Evolutionary conservation across 441 rosid genomes (phyloP).

Genomic region (Syzygium syzygioides): DNA sequence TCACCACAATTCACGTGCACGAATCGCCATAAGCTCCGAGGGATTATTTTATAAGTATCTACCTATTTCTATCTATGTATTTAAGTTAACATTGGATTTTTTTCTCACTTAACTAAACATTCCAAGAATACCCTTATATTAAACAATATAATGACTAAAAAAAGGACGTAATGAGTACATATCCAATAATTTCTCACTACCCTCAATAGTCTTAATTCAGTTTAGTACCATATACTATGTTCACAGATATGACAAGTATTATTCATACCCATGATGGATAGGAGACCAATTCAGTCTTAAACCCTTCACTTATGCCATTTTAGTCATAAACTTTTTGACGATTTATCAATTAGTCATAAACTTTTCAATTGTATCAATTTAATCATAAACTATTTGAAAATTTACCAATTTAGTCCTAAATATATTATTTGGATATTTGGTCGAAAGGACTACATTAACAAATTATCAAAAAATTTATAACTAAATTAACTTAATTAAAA

Average conservation of each 20-base stretch:
- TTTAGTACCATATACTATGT: background rate
- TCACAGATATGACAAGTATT: background rate
- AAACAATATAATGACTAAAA: background rate
- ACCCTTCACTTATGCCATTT: too few relatives aligned
- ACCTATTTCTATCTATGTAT: background rate
- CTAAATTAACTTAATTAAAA: too few relatives aligned
- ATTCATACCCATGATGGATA: background rate
- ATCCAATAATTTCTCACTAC: background rate
- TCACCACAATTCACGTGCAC: background rate
- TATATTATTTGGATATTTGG: too few relatives aligned
- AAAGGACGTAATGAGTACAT: background rate
- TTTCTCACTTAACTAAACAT: background rate
- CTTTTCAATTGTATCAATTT: too few relatives aligned
- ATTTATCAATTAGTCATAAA: too few relatives aligned
- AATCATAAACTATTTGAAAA: too few relatives aligned
- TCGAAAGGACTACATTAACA: too few relatives aligned
- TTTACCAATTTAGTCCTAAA: too few relatives aligned
- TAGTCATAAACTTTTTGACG: too few relatives aligned
- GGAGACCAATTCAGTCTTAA: too few relatives aligned
- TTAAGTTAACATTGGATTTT: background rate
- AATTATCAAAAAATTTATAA: too few relatives aligned
- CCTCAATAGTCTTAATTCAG: background rate
- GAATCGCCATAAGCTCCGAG: background rate
- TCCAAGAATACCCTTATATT: background rate
- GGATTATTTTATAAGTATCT: background rate